Percentiles rank a stretch among this genome's conserved stretches.
phyloP scores from a whole-genome alignment of 2,329 filamentous ascomycete genomes.

The Trichoderma lentiforme region DNA sequence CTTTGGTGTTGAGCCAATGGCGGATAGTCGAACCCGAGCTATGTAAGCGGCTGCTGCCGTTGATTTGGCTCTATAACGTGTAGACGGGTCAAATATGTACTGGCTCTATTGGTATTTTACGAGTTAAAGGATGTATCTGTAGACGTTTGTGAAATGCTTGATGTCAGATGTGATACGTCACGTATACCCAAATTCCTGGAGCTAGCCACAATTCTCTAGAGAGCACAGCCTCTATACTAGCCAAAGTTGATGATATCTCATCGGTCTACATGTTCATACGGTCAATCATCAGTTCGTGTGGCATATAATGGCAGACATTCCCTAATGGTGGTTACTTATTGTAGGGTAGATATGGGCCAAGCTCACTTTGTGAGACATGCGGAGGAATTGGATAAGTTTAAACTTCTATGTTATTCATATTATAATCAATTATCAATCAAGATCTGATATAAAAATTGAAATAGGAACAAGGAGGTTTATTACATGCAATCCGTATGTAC shows the following conservation, averaged over 20 bases:
- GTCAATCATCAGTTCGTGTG: background rate
- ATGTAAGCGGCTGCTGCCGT: background rate
- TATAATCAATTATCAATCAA: background rate
- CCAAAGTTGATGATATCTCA: background rate
- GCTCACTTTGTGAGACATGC: background rate
- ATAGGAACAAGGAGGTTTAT: background rate
- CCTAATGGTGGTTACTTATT: background rate
- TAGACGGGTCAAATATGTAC: background rate
- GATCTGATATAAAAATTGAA: background rate
- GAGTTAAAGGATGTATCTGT: background rate
- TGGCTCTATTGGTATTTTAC: background rate
- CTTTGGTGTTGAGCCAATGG: background rate
- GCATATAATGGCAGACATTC: background rate
- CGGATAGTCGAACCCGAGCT: background rate
- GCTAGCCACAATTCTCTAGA: background rate
- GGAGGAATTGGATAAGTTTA: background rate
- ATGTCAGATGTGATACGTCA: background rate
- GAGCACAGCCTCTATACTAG: background rate
- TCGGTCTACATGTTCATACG: background rate
- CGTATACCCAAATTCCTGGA: background rate
- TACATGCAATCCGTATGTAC: background rate
- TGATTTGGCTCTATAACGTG: background rate
- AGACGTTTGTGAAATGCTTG: background rate
- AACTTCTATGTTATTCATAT: background rate
- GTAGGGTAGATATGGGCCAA: background rate